Evolutionary conservation across 108 stramenopile species (phyloP).

Genomic region (Nitzschia inconspicua): DNA sequence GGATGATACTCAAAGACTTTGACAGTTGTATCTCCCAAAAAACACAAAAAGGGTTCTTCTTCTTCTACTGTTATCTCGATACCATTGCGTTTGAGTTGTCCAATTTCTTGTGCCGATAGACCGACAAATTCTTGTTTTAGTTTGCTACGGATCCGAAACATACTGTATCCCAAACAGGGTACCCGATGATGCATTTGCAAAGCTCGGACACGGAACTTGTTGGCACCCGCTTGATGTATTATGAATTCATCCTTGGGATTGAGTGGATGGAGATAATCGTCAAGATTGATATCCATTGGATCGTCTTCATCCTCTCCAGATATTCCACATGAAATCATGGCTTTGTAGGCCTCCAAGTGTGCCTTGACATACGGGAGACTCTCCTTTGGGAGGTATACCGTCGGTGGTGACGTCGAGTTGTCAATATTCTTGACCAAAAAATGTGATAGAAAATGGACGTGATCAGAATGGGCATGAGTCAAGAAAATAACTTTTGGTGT

Average conservation of each 20-base stretch:
- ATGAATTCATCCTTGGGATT: slow-evolving; percentile 25
- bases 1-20: slow-evolving; percentile 29
- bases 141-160: slow-evolving; percentile 9
- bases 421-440: background rate
- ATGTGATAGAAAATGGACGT: slow-evolving; percentile 23
- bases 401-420: slow-evolving; percentile 12
- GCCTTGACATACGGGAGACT: slow-evolving; percentile 26
- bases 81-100: slow-evolving; percentile 16
- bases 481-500: slow-evolving; percentile 29
- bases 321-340: slow-evolving; percentile 23
- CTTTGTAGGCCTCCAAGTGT: slow-evolving; percentile 18
- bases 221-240: slow-evolving; percentile 22
- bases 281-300: slow-evolving; percentile 4
- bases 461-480: slow-evolving; percentile 47
- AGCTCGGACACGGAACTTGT: slow-evolving; percentile 5
- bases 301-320: background rate
- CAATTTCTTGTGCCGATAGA: slow-evolving; percentile 34
- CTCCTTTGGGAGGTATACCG: slow-evolving; percentile 29
- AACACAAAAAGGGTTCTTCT: slow-evolving; percentile 38
- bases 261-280: no score
- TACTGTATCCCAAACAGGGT: slow-evolving; percentile 42
- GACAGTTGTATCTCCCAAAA: slow-evolving; percentile 45
- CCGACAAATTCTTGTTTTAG: slow-evolving; percentile 34
- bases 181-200: slow-evolving; percentile 35
- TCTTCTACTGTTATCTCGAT: slow-evolving; percentile 4